These are phyloP conservation scores for Eucalyptus dawsonii DNA, from an alignment of 345 rosid species.

Conservation along the genomic window DNA sequence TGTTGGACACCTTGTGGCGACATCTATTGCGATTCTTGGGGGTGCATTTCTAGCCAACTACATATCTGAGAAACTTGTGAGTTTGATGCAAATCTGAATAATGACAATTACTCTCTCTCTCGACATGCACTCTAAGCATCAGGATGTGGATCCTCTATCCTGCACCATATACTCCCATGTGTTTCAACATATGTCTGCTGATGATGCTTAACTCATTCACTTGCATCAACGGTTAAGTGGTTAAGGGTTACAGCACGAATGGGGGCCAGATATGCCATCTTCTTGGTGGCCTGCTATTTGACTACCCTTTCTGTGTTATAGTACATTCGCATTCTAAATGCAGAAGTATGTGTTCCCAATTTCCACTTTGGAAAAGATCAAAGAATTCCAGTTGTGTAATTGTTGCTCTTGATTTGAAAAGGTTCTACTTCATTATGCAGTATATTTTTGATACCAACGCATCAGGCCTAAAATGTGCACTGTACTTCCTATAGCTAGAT, in stretches of 20 bases:
- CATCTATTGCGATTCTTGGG: constrained; percentile 71
- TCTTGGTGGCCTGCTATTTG: not conserved
- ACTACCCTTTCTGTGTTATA: not conserved
- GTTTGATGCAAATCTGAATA: not conserved
- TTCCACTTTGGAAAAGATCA: not conserved
- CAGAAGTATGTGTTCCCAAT: not conserved
- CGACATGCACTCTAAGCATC: not conserved
- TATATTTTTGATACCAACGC: not conserved
- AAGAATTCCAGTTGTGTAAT: not conserved
- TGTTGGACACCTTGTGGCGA: constrained; percentile 85
- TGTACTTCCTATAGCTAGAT: not conserved
- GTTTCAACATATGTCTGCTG: not conserved
- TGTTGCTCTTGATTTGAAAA: not conserved
- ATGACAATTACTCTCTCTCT: not conserved
- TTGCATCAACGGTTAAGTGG: not conserved
- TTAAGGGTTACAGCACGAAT: not conserved
- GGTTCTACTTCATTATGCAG: not conserved
- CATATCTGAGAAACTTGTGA: constrained; percentile 91
- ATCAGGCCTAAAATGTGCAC: not conserved
- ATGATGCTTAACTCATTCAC: not conserved
- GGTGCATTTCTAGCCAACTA: constrained; percentile 92
- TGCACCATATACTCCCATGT: not conserved
- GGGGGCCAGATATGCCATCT: not conserved
- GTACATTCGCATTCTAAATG: not conserved
- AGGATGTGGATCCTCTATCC: not conserved